Percentiles rank a stretch among this genome's conserved stretches.
phyloP scores from a whole-genome alignment of 768 basidiomycete genomes.

The Clavulina sp. region DNA sequence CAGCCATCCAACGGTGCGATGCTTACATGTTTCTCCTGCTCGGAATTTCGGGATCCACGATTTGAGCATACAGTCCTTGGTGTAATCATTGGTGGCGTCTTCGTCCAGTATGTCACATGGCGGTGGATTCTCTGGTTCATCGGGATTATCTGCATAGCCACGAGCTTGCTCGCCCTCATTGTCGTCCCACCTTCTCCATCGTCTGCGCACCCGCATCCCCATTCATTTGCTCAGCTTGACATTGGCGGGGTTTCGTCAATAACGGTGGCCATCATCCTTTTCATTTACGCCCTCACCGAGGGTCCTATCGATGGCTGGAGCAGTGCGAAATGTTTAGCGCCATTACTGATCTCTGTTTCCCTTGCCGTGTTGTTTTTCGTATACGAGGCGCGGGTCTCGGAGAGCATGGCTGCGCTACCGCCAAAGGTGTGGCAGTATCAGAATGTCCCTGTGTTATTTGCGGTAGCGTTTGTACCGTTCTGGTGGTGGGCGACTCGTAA shows the following conservation, averaged over 20 bases:
- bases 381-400: conserved; percentile 29
- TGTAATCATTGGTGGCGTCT: conserved; percentile 27
- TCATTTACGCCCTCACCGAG: conserved; percentile 23
- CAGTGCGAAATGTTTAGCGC: conserved; percentile 26
- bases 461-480: conserved; percentile 23
- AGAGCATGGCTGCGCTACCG: conserved; percentile 27
- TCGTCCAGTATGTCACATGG: conserved; percentile 26
- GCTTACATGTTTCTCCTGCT: too few species aligned
- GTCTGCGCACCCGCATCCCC: background rate
- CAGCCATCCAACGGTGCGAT: background rate
- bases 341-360: conserved; percentile 29
- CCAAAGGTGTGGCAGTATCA: conserved; percentile 27
- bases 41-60: too few species aligned
- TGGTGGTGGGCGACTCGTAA: conserved; percentile 24
- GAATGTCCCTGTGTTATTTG: conserved; percentile 26
- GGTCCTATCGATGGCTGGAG: conserved; percentile 35
- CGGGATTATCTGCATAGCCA: conserved; percentile 23
- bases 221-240: conserved; percentile 20
- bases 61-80: conserved; percentile 21
- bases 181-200: conserved; percentile 22
- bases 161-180: conserved; percentile 19
- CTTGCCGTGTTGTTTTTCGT: conserved; percentile 29
- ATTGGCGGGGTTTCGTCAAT: conserved; percentile 23
- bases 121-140: conserved; percentile 36
- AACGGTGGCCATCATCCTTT: conserved; percentile 18